Base-by-base conservation (phyloP, 805 yeast species). In the Wickerhamomyces silvicola region DNA sequence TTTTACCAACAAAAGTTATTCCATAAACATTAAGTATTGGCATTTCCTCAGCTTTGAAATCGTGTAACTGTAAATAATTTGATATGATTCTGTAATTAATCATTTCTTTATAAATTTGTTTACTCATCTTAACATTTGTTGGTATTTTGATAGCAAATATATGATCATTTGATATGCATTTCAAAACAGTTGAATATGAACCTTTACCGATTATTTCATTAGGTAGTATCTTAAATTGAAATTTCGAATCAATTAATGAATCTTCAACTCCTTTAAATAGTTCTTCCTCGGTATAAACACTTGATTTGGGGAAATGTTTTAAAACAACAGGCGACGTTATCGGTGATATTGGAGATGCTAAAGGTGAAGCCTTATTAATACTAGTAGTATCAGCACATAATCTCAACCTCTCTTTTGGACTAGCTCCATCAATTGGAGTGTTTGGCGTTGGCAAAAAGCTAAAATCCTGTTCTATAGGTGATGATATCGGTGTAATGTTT, bases 81-180 rank as follows among this genome's bases (percentile, higher is more conserved):
- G 41, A 36, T 5, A 48, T 18, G 7, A 44, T 27, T 21, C 31
- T 37, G 31, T 37, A 45, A 23, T 42, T 43, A 24, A 46, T 19
- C 33, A 42, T 33, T 30, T 48, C 54, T 22, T 38, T 43, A 29
- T 37, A 36, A 5, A 48, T 35, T 14, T 27, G 27, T 17, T 38
- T 43, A 10, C 34, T 22, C 14, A 32, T 38, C 24, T 27, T 41
- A 4, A 28, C 25, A 10, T 30, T 32, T 7, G 32, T 31, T 12
- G 54, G 52, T 10, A 48, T 33, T 33, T 48, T 48, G 5, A 46
- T 31, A 8, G 54, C 52, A 22, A 36, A 34, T 1, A 22, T 22
- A 4, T 18, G 25, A 3, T 18, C 23, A 14, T 34, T 23, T 1
- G 22, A 11, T 4, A 19, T 10, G 15, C 42, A 36, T 5, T 32